Evolutionary conservation across 2,329 filamentous ascomycete genomes (phyloP).

Genomic region (Plenodomus lindquistii): DNA sequence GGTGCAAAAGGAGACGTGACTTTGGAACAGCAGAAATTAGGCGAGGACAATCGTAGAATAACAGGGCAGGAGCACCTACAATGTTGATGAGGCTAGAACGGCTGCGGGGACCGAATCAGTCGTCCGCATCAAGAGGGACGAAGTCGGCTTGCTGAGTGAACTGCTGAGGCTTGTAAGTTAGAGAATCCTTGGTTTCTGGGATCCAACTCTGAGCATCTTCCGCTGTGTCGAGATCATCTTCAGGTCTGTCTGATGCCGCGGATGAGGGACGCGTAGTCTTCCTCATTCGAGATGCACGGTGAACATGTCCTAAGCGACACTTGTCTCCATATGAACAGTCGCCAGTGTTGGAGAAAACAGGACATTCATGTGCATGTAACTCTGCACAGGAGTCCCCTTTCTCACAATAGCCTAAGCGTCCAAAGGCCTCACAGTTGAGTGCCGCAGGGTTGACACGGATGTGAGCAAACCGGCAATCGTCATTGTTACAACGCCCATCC

Average conservation of each 20-base stretch:
- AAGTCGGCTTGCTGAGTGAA: conserved; percentile 39
- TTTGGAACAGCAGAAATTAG: conserved; percentile 22
- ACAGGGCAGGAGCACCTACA: conserved; percentile 20
- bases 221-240: conserved; percentile 11
- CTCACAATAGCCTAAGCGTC: conserved; percentile 83
- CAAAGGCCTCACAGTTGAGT: conserved; percentile 82
- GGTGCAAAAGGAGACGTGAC: conserved; percentile 5
- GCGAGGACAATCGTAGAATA: conserved; percentile 1
- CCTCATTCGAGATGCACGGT: conserved; percentile 48
- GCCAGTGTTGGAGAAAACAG: conserved; percentile 91
- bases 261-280: conserved; percentile 19
- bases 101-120: conserved; percentile 8
- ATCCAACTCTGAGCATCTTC: conserved; percentile 4
- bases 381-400: conserved; percentile 77
- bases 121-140: conserved; percentile 28
- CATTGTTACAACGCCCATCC: conserved; percentile 86
- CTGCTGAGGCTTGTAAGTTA: conserved; percentile 14
- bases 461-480: conserved; percentile 85
- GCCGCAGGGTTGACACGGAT: conserved; percentile 75
- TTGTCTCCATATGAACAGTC: conserved; percentile 72
- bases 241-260: conserved; percentile 5
- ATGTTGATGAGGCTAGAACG: conserved; percentile 2
- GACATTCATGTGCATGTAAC: conserved; percentile 90
- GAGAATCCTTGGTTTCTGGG: background rate
- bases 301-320: conserved; percentile 85